Base-by-base conservation (phyloP, 1,139 yeast species). In the Lodderomyces parapsilosis region DNA sequence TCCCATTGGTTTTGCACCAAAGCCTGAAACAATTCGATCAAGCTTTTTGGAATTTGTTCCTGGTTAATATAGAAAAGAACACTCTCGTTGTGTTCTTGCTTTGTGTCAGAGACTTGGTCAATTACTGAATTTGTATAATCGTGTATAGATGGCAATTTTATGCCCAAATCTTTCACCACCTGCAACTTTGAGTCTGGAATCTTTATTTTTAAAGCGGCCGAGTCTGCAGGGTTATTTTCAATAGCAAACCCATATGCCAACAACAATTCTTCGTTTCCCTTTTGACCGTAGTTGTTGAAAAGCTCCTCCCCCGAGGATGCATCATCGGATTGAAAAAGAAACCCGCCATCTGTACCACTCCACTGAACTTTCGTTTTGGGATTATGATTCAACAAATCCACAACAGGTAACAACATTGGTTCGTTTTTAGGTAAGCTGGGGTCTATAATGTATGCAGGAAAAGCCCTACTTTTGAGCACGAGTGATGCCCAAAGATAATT, bases 211-310 rank as follows among this genome's bases (percentile, higher is more conserved):
- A 80, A 65, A 0, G 86, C 80, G 1, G 86, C 81, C 2, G 78
- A 63, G 53, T 90, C 96, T 38, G 78, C 77, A 1, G 66, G 59
- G 55, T 88, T 89, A 34, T 76, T 64, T 18, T 77, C 76, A 2
- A 85, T 43, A 19, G 83, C 80, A 62, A 89, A 89, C 0, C 96
- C 97, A 51, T 80, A 79, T 0, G 79, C 83, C 33, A 80, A 56
- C 6, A 80, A 60, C 24, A 84, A 67, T 52, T 88, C 96, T 55
- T 86, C 89, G 56, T 90, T 90, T 0, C 94, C 84, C 58, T 89
- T 90, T 46, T 82, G 78, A 1, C 98, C 98, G 60, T 91, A 90
- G 60, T 87, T 89, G 59, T 90, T 89, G 59, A 62, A 83, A 1
- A 89, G 53, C 55, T 88, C 85, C 4, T 58, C 56, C 0, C 80